Evolutionary conservation across 495 filamentous ascomycete species (phyloP).

Genomic region (Rhypophila decipiens): DNA sequence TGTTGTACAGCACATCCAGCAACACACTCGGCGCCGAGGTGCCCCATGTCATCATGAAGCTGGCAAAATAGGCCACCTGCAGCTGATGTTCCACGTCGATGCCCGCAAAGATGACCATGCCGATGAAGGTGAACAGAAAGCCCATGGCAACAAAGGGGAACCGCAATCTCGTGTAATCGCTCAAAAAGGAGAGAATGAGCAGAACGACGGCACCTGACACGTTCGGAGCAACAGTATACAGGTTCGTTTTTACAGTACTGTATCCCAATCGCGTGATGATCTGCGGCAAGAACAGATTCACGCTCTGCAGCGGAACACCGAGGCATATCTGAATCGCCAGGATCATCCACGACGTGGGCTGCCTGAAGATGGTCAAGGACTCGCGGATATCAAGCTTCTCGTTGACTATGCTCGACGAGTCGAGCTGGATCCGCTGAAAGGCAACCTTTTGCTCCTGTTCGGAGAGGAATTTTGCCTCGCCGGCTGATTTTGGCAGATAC

Average conservation of each 20-base stretch:
- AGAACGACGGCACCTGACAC: constrained; percentile 62
- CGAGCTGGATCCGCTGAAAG: constrained; percentile 66
- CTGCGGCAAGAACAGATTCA: constrained; percentile 66
- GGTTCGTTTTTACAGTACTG: constrained; percentile 61
- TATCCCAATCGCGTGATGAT: constrained; percentile 62
- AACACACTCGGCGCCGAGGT: constrained; percentile 52
- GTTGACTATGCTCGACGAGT: constrained; percentile 65
- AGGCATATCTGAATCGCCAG: constrained; percentile 67
- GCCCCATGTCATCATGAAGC: constrained; percentile 79
- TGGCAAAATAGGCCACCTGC: constrained; percentile 67
- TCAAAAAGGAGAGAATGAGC: constrained; percentile 60
- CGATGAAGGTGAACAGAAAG: constrained; percentile 66
- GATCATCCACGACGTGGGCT: constrained; percentile 57
- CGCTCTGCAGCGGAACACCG: constrained; percentile 67
- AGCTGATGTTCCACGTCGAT: constrained; percentile 56
- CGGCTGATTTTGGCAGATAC: constrained; percentile 61
- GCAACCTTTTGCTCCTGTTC: constrained; percentile 62
- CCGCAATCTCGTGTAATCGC: constrained; percentile 57
- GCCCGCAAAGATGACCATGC: constrained; percentile 68
- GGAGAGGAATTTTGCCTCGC: constrained; percentile 57
- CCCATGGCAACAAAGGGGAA: constrained; percentile 69
- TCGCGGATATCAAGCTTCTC: constrained; percentile 64
- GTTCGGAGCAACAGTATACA: constrained; percentile 73
- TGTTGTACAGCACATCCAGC: constrained; percentile 65
- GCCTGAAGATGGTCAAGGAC: constrained; percentile 55